Evolutionary conservation across 805 yeast genomes (phyloP).

Genomic region (Lipomyces spencermartinsiae): DNA sequence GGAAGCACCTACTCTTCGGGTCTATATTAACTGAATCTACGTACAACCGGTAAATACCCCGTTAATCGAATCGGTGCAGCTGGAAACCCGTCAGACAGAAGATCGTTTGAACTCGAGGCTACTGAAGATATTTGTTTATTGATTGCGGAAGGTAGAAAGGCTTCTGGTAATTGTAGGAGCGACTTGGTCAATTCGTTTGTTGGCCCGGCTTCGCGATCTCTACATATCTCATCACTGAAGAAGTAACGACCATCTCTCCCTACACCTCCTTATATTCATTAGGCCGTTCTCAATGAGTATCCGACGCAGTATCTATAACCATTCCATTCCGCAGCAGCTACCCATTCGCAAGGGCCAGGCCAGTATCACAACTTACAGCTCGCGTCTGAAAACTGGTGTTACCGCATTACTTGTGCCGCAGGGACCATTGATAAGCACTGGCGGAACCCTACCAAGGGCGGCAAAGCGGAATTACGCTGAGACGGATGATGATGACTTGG

Average conservation of each 20-base stretch:
- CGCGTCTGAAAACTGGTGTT: slow-evolving; percentile 35
- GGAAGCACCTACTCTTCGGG: too few relatives aligned
- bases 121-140: neutral
- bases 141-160: neutral
- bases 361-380: slow-evolving; percentile 30
- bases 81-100: neutral
- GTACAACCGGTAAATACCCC: neutral
- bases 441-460: slow-evolving; percentile 32
- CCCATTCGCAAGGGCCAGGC: slow-evolving; percentile 34
- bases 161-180: neutral
- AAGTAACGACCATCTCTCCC: neutral
- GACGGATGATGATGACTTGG: slow-evolving; percentile 35
- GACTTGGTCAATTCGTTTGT: neutral
- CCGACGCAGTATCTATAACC: neutral
- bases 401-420: slow-evolving; percentile 37
- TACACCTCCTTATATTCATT: neutral
- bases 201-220: neutral
- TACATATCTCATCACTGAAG: neutral
- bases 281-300: neutral
- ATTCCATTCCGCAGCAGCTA: slow-evolving; percentile 1
- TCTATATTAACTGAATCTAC: too few relatives aligned
- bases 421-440: slow-evolving; percentile 33
- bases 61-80: neutral
- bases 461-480: slow-evolving; percentile 36
- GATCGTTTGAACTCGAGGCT: neutral